Evolutionary conservation across 2,329 filamentous ascomycete species (phyloP), one percentile per base, ranked within the genome.

Genomic region (Botrytis tulipae): DNA sequence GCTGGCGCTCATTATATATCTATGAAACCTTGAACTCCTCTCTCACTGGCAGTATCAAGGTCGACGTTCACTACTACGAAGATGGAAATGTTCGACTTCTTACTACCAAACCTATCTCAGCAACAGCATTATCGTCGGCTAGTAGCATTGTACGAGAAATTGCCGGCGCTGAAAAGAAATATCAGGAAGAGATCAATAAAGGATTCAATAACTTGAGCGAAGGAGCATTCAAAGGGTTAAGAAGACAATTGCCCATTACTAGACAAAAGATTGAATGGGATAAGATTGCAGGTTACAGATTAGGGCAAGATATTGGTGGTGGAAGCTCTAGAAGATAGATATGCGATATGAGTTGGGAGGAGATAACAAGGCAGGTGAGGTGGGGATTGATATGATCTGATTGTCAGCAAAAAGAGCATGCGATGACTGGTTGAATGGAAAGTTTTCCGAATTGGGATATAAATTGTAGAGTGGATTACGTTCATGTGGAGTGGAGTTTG

Each of bases 191-290:
- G 81, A 85, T 99, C 78, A 99, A 98, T 85, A 89, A 90, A 81
- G 94, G 94, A 25, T 98, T 99, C 82, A 91, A 90, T 22, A 92
- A 87, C 77, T 85, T 99, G 81, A 96, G 94, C 80, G 96, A 99
- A 84, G 95, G 95, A 16, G 93, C 94, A 0, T 99, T 99, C 85
- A 99, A 98, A 88, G 90, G 91, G 2, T 84, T 99, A 82, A 90
- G 96, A 81, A 90, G 96, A 83, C 96, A 98, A 84, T 85, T 99
- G 82, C 96, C 96, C 0, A 94, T 99, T 74, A 99, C 96, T 75
- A 91, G 96, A 81, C 96, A 99, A 86, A 98, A 98, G 88, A 95
- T 99, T 78, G 96, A 99, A 84, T 99, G 96, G 96, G 95, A 99
- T 83, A 98, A 97, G 86, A 93, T 99, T 77, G 92, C 93, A 63